Evolutionary conservation across 2,329 filamentous ascomycete genomes (phyloP).

Genomic region (Cadophora sp.): DNA sequence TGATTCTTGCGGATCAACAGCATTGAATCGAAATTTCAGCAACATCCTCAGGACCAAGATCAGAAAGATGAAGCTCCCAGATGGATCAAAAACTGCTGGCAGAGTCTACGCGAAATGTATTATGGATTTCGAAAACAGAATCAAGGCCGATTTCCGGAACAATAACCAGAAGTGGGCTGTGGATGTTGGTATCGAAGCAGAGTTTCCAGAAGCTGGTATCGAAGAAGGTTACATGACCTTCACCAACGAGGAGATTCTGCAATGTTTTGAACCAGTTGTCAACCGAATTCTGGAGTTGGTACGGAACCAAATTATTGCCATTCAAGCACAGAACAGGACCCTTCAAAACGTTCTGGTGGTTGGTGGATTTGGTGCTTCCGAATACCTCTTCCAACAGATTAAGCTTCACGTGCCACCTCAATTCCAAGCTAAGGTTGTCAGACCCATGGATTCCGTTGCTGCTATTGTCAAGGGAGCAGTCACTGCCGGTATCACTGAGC

Average conservation of each 20-base stretch:
- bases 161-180: slow-evolving; percentile 99
- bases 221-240: slow-evolving; percentile 99
- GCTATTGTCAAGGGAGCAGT: slow-evolving; percentile 99
- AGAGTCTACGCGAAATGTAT: slow-evolving; percentile 99
- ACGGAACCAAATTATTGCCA: slow-evolving; percentile 97
- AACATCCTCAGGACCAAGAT: slow-evolving; percentile 98
- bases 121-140: slow-evolving; percentile 99
- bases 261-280: slow-evolving; percentile 98
- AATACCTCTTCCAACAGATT: slow-evolving; percentile 99
- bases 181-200: slow-evolving; percentile 97
- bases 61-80: slow-evolving; percentile 97
- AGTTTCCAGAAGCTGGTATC: slow-evolving; percentile 96
- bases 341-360: slow-evolving; percentile 97
- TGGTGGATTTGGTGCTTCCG: slow-evolving; percentile 96
- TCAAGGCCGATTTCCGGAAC: slow-evolving; percentile 99
- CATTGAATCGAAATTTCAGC: slow-evolving; percentile 96
- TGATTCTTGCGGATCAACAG: slow-evolving; percentile 97
- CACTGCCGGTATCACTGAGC: slow-evolving; percentile 95
- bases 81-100: slow-evolving; percentile 95
- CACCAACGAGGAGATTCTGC: slow-evolving; percentile 97
- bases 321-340: slow-evolving; percentile 93
- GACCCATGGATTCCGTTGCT: slow-evolving; percentile 98
- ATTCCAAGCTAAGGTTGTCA: slow-evolving; percentile 97
- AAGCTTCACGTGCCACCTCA: slow-evolving; percentile 97
- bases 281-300: slow-evolving; percentile 96